Base-by-base conservation (phyloP, 140 eudicot species). In the Flaveria floridana region DNA sequence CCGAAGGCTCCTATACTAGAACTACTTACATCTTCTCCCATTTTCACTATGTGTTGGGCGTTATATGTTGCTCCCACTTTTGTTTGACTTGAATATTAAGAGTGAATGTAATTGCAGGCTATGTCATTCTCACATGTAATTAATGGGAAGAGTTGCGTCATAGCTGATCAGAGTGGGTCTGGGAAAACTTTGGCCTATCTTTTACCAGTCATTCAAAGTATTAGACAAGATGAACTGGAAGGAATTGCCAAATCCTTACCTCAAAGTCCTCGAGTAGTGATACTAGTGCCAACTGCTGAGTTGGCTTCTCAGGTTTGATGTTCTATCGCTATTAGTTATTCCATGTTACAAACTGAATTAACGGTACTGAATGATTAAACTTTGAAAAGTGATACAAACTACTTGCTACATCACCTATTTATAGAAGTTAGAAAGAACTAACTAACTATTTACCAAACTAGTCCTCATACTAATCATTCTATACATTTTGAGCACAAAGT, bases 131-230 rank as follows among this genome's bases (percentile, higher is more conserved):
- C 59, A 59, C 91, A 89, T 74, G 93, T 85, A 71, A 46, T 80
- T 4, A 78, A 76, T 16, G 91, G 90, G 71, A 86, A 88, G 79
- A 87, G 96, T 75, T 93, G 98, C 87, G 82, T 93, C 74, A 86
- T 93, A 58, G 91, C 98, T 74, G 98, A 93, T 85, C 97, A 93
- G 68, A 93, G 98, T 86, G 98, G 98, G 42, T 93, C 98, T 65
- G 98, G 98, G 65, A 93, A 93, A 86, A 93, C 98, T 19, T 80
- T 93, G 93, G 95, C 98, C 14, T 92, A 92, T 81, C 91, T 92
- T 59, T 61, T 87, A 48, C 98, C 98, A 50, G 79, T 92, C 9
- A 80, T 92, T 68, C 96, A 92, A 74, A 87, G 87, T 72, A 84
- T 92, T 65, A 83, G 95, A 82, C 88, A 89, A 83, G 98, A 89